Conservation (phyloP, 2,329 filamentous ascomycete genomes). For the Endocalyx cinctus region DNA sequence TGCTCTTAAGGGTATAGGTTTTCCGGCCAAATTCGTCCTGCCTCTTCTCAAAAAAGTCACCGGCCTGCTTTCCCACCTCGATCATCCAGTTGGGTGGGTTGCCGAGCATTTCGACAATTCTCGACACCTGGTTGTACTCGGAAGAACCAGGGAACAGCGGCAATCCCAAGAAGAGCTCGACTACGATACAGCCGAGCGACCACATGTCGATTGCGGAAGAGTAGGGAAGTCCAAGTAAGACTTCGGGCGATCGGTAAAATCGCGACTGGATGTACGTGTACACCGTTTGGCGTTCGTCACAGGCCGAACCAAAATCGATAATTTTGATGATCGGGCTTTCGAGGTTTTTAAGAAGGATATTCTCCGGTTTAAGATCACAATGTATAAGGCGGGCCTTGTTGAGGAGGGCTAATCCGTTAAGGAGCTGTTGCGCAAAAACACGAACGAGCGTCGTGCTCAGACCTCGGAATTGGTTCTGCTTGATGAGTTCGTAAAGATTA, state of each 20-base stretch:
- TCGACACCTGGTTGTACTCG: slow-evolving; percentile 96
- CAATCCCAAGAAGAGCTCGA: slow-evolving; percentile 91
- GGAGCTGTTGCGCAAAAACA: slow-evolving; percentile 93
- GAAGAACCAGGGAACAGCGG: slow-evolving; percentile 95
- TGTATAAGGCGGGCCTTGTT: slow-evolving; percentile 97
- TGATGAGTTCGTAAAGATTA: slow-evolving; percentile 97
- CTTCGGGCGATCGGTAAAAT: slow-evolving; percentile 96
- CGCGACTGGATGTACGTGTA: slow-evolving; percentile 99
- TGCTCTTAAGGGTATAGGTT: slow-evolving; percentile 87
- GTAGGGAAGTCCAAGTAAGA: slow-evolving; percentile 90
- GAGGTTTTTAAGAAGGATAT: slow-evolving; percentile 94
- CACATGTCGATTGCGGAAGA: slow-evolving; percentile 99
- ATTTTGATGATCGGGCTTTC: slow-evolving; percentile 99
- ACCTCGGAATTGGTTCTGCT: slow-evolving; percentile 98
- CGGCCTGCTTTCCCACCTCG: slow-evolving; percentile 96
- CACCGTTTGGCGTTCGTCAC: slow-evolving; percentile 95
- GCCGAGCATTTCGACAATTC: slow-evolving; percentile 97
- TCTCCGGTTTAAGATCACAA: slow-evolving; percentile 97
- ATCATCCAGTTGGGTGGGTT: slow-evolving; percentile 98
- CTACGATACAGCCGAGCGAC: slow-evolving; percentile 97
- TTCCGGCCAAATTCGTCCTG: slow-evolving; percentile 88
- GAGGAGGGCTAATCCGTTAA: slow-evolving; percentile 85
- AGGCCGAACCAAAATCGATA: slow-evolving; percentile 98
- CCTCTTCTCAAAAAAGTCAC: slow-evolving; percentile 93
- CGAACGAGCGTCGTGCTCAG: slow-evolving; percentile 94